Conservation (phyloP, 73 alveolate species). For the Diophrys appendiculata region DNA sequence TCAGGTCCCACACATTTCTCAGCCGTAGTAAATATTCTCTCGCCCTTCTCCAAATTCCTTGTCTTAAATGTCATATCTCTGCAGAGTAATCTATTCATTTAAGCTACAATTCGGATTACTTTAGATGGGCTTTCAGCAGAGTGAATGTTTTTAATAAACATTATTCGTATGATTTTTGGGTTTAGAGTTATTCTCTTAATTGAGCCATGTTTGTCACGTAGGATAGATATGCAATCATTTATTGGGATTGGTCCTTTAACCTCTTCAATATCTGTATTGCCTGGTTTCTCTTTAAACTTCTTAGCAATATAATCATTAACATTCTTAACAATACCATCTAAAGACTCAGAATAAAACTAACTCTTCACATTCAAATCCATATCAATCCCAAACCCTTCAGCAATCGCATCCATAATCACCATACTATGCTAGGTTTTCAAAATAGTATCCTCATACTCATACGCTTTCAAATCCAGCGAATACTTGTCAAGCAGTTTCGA, state of each 20-base stretch:
- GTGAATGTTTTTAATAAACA: neutral
- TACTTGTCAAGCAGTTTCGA: neutral
- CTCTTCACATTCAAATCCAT: neutral
- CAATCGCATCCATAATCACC: neutral
- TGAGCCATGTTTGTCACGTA: neutral
- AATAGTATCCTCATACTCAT: neutral
- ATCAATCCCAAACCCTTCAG: neutral
- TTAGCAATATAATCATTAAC: too few relatives aligned
- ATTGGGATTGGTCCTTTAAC: neutral
- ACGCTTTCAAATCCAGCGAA: neutral
- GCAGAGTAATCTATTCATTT: neutral
- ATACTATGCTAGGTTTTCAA: too few relatives aligned
- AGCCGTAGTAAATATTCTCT: neutral
- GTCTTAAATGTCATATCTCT: neutral
- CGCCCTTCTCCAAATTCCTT: neutral
- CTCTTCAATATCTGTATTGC: neutral
- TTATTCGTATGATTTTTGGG: too few relatives aligned
- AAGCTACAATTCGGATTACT: neutral
- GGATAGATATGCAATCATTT: neutral
- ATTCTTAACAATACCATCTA: neutral
- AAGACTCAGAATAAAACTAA: neutral
- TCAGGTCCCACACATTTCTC: neutral
- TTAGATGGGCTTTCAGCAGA: neutral
- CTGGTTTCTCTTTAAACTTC: neutral
- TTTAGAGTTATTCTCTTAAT: neutral